Percentiles rank a stretch among this genome's conserved stretches.
phyloP scores from a whole-genome alignment of 805 yeast genomes.

The Clavispora vitiphila region DNA sequence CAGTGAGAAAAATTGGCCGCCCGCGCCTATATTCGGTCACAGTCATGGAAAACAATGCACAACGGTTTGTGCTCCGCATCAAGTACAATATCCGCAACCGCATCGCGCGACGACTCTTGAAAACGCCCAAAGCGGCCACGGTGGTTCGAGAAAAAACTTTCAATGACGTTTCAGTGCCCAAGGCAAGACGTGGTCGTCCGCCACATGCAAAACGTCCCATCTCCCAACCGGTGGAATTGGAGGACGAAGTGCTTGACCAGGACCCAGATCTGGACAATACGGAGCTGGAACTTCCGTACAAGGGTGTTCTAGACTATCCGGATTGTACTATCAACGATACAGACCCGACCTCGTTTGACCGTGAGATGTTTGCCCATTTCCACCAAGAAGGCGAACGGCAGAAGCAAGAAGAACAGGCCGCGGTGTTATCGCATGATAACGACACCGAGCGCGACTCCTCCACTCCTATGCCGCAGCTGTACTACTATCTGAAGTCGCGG shows the following conservation, averaged over 20 bases:
- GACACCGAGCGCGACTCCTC: slow-evolving; percentile 15
- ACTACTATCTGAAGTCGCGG: slow-evolving; percentile 29
- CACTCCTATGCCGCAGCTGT: slow-evolving; percentile 14
- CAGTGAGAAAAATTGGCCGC: slow-evolving; percentile 4
- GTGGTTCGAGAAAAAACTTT: neutral
- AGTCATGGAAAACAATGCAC: slow-evolving; percentile 1
- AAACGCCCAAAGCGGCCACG: neutral
- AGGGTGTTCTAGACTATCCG: slow-evolving; percentile 57
- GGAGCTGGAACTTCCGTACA: slow-evolving; percentile 50
- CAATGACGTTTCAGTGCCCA: neutral
- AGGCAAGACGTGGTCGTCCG: slow-evolving; percentile 1
- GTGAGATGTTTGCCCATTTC: slow-evolving; percentile 42
- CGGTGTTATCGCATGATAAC: slow-evolving; percentile 1
- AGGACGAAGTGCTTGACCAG: neutral
- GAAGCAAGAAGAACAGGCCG: slow-evolving; percentile 5
- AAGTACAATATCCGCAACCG: slow-evolving; percentile 12
- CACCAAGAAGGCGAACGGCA: slow-evolving; percentile 32
- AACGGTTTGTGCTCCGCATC: slow-evolving; percentile 6
- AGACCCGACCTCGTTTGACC: slow-evolving; percentile 51
- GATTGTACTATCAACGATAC: slow-evolving; percentile 60
- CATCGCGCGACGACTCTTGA: slow-evolving; percentile 6
- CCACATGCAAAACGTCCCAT: neutral
- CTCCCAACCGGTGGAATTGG: neutral
- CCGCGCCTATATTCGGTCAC: slow-evolving; percentile 11
- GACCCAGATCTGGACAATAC: neutral